A percentile compares a stretch with the other conserved stretches of the same genome.
These are phyloP conservation scores for Colletotrichum sp. DNA, from an alignment of 2,329 filamentous ascomycete species.

Conservation along the genomic window DNA sequence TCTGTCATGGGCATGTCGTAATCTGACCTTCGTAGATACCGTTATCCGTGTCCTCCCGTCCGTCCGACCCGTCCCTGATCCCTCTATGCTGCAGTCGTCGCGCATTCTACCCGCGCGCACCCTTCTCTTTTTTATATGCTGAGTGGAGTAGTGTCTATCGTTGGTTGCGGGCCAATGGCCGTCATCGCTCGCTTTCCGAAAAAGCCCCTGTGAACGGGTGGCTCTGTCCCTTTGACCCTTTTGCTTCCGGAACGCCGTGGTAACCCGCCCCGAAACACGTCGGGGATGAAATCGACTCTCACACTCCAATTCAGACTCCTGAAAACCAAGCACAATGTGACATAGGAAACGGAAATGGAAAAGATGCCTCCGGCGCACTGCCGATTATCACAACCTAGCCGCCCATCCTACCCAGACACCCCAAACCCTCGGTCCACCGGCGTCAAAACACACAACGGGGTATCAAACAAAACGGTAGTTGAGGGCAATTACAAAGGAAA, in stretches of 20 bases:
- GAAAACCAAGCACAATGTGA: not conserved
- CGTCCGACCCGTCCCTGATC: slow-evolving; percentile 10
- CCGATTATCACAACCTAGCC: slow-evolving; percentile 12
- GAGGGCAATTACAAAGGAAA: slow-evolving; percentile 29
- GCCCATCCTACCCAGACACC: slow-evolving; percentile 17
- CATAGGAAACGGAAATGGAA: not conserved
- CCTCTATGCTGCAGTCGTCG: slow-evolving; percentile 18
- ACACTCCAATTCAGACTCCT: not conserved
- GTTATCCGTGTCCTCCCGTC: not conserved
- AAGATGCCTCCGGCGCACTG: slow-evolving; percentile 10
- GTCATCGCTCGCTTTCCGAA: slow-evolving; percentile 19
- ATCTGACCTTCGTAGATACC: slow-evolving; percentile 10
- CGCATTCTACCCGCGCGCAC: slow-evolving; percentile 8
- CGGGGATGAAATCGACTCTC: not conserved
- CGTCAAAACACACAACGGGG: slow-evolving; percentile 26
- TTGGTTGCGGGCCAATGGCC: slow-evolving; percentile 10
- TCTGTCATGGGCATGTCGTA: slow-evolving; percentile 10
- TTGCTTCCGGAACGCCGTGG: slow-evolving; percentile 17
- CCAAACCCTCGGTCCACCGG: slow-evolving; percentile 13
- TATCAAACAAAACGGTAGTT: slow-evolving; percentile 29
- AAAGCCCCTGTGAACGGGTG: not conserved
- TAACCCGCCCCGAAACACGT: not conserved
- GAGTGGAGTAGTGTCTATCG: slow-evolving; percentile 22
- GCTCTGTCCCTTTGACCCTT: slow-evolving; percentile 12
- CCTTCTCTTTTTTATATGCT: slow-evolving; percentile 21